Evolutionary conservation across 2,329 filamentous ascomycete genomes (phyloP), one percentile per base, ranked within the genome.

Genomic region (Rhinocladiella mackenziei): DNA sequence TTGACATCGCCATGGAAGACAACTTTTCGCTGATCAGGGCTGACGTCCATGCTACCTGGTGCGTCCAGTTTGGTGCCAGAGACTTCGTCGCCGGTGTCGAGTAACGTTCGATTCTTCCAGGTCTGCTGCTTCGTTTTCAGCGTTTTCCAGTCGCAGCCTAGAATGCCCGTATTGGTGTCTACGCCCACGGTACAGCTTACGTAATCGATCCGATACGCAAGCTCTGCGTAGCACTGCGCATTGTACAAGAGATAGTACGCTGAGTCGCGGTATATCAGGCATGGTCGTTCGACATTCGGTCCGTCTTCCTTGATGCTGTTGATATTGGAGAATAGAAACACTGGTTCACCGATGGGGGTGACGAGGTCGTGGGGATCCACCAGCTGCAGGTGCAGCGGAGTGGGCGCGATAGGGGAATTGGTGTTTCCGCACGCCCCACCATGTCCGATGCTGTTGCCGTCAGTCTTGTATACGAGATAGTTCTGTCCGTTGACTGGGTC

Each of bases 391-490:
- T 42, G 28, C n/a, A 46, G 33, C 15, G 47, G 47, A 3, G 61
- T 48, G 0, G 64, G 64, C 2, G 56, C 51, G 11, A 61, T 43
- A 48, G 73, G 75, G 20, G 10, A 18, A 5, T 43, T 36, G n/a
- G 39, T 34, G 28, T 53, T 53, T 1, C 32, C 37, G 46, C 65
- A 68, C 8, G 56, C 54, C 5, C 67, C 67, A 25, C 65, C 64
- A n/a, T 57, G 55, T 19, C 65, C 60, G 19, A 73, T 61, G 37
- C 66, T 65, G 60, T 81, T 81, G 13, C 78, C 78, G 56, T 83
- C 79, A 20, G 81, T 64, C 60, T 83, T 83, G 62, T 80, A 83
- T 13, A 75, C 63, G 5, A 82, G 66, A 55, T 78, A 82, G n/a
- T 69, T 68, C 25, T 59, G 67, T 11, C 72, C 73, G 41, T 69